These are phyloP conservation scores for Falciphora oryzae DNA, from an alignment of 2,329 filamentous ascomycete genomes.

Conservation along the genomic window DNA sequence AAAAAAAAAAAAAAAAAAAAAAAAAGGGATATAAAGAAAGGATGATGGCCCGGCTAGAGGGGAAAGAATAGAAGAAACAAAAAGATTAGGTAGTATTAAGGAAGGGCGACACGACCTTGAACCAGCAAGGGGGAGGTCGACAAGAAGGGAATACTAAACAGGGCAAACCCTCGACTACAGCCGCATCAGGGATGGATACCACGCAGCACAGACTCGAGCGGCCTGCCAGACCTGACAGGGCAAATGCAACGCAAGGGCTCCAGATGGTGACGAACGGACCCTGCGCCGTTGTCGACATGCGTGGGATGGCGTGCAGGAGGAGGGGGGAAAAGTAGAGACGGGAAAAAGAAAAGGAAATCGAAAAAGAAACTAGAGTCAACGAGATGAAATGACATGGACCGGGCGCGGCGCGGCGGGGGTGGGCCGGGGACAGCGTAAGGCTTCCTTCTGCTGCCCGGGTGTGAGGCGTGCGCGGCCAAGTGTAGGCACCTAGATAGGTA, in stretches of 20 bases:
- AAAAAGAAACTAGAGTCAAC: not conserved
- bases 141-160: constrained; percentile 6
- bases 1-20: not conserved
- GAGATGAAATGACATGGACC: not conserved
- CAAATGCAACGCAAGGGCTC: not conserved
- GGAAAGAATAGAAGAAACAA: not conserved
- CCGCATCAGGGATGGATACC: not conserved
- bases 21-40: not conserved
- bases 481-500: not conserved
- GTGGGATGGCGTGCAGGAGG: not conserved
- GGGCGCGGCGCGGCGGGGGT: no score
- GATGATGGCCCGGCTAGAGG: no score
- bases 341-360: not conserved
- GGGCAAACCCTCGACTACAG: not conserved
- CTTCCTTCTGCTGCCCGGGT: not conserved
- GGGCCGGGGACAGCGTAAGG: no score
- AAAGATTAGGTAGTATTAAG: constrained; percentile 1
- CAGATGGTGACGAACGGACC: not conserved
- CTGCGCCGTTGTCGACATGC: not conserved
- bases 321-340: not conserved
- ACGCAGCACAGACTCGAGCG: not conserved
- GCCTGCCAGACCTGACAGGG: not conserved
- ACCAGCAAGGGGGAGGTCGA: constrained; percentile 12
- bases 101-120: not conserved
- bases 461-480: not conserved